Evolutionary conservation across 164 flowering plant genomes (phyloP).

Genomic region (Berberis thunbergii): DNA sequence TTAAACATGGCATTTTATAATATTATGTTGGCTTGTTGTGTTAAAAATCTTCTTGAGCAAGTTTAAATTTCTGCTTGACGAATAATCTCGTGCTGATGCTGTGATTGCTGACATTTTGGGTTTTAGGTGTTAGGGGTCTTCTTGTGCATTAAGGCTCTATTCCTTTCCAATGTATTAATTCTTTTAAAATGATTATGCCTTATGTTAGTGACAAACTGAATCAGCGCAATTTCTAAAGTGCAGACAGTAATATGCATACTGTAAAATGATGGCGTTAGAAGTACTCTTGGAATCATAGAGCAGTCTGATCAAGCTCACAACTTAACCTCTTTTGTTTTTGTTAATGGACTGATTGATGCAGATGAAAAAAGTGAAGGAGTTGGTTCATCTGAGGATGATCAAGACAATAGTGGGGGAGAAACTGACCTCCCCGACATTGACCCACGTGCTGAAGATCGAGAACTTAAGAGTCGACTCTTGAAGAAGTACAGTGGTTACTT

Average conservation of each 20-base stretch:
- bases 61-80: too few species aligned
- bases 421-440: constrained; percentile 67
- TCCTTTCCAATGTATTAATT: neutral
- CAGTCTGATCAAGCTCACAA: too few species aligned
- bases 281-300: too few species aligned
- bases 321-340: neutral
- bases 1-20: too few species aligned
- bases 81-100: neutral
- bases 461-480: constrained; percentile 75
- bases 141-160: neutral
- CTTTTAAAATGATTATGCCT: too few species aligned
- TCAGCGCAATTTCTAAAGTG: too few species aligned
- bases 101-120: neutral
- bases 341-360: constrained; percentile 12
- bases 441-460: constrained; percentile 85
- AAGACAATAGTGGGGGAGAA: constrained; percentile 73
- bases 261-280: too few species aligned
- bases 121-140: neutral
- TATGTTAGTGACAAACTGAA: too few species aligned
- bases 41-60: too few species aligned
- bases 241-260: too few species aligned
- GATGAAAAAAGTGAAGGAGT: constrained; percentile 63
- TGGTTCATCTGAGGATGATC: constrained; percentile 85
- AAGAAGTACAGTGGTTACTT: constrained; percentile 91
- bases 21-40: too few species aligned